Conservation (phyloP, 371 early-diverging fungal species). For the Actinomortierella ambigua region DNA sequence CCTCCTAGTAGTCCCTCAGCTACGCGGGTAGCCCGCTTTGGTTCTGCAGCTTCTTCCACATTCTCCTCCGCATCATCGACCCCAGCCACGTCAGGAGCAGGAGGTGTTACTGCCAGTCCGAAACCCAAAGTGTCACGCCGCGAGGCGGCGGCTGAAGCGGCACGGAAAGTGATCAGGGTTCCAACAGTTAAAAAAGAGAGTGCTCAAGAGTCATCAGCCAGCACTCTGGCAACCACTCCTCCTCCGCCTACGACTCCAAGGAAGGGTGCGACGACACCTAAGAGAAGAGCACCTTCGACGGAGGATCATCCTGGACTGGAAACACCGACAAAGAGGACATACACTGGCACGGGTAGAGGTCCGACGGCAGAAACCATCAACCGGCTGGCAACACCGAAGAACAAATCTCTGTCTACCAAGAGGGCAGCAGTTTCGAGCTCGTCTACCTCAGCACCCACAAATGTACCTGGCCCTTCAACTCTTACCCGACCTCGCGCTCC, state of each 20-base stretch:
- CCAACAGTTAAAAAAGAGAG: too few relatives aligned
- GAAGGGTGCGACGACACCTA: constrained; percentile 20
- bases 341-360: constrained; percentile 8
- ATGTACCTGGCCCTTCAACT: constrained; percentile 7
- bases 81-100: too few relatives aligned
- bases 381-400: constrained; percentile 42
- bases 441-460: constrained; percentile 19
- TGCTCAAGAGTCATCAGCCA: background rate
- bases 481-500: constrained; percentile 39
- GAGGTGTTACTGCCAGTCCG: too few relatives aligned
- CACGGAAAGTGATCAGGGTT: too few relatives aligned
- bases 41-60: too few relatives aligned
- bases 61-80: too few relatives aligned
- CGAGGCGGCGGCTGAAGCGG: too few relatives aligned
- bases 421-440: constrained; percentile 22
- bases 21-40: too few relatives aligned
- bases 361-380: constrained; percentile 36
- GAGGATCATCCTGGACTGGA: constrained; percentile 8
- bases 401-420: constrained; percentile 27
- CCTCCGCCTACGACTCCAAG: constrained; percentile 7
- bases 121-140: too few relatives aligned
- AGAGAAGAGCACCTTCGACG: constrained; percentile 16
- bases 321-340: background rate
- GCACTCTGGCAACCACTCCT: background rate
- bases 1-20: too few relatives aligned